Percentiles rank a stretch among this genome's conserved stretches.
These are phyloP conservation scores for Apiotrichum sp. DNA, from an alignment of 1,284 basidiomycete genomes.

Conservation along the genomic window DNA sequence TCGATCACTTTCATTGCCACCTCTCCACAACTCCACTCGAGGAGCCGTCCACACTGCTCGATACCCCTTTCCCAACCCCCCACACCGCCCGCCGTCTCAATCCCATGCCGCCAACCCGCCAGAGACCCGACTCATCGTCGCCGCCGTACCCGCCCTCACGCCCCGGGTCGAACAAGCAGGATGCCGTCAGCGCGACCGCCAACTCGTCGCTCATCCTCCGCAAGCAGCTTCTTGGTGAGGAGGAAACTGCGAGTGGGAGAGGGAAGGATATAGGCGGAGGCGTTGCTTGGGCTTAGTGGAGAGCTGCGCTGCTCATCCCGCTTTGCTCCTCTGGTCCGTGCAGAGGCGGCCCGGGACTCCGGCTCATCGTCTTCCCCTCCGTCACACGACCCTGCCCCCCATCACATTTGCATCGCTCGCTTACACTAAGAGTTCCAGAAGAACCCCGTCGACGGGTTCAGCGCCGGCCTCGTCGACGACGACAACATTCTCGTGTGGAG, in stretches of 20 bases:
- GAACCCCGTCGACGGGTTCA: slow-evolving; percentile 86
- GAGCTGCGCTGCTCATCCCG: no score
- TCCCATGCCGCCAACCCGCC: slow-evolving; percentile 27
- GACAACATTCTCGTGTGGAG: slow-evolving; percentile 88
- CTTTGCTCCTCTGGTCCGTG: no score
- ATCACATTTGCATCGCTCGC: not conserved
- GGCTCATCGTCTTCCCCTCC: no score
- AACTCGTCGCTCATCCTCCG: slow-evolving; percentile 59
- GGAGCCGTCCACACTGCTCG: not conserved
- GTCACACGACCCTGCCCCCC: no score
- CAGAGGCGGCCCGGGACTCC: no score
- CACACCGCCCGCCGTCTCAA: not conserved
- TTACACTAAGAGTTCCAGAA: slow-evolving; percentile 66
- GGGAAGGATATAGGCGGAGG: no score
- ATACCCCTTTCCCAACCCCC: not conserved
- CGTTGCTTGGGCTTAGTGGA: no score
- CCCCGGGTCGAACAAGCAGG: slow-evolving; percentile 33
- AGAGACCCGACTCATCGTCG: slow-evolving; percentile 17
- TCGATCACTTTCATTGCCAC: not conserved
- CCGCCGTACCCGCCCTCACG: slow-evolving; percentile 33
- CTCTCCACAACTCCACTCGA: not conserved
- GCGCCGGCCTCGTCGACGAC: slow-evolving; percentile 88
- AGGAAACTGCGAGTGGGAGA: no score
- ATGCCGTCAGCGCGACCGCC: slow-evolving; percentile 23
- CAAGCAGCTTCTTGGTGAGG: slow-evolving; percentile 59